phyloP scores from a whole-genome alignment of 176 grass and related monocot species.

The Lolium multiflorum region DNA sequence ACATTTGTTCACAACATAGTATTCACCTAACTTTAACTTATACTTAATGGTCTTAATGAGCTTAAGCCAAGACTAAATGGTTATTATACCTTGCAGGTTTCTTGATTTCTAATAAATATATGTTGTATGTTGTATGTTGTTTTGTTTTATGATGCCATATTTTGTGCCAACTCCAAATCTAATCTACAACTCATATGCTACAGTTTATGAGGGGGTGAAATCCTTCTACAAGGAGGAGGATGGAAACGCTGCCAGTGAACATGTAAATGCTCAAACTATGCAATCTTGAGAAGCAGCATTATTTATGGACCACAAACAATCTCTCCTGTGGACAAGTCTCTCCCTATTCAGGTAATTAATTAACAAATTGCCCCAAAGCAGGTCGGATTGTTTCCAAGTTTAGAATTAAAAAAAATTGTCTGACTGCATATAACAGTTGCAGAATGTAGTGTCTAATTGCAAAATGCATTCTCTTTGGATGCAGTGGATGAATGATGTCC shows the following conservation, averaged over 20 bases:
- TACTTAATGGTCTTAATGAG: background rate
- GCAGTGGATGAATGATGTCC: constrained; percentile 94
- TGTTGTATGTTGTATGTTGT: background rate
- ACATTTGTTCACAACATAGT: background rate
- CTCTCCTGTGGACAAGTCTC: constrained; percentile 86
- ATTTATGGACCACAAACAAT: constrained; percentile 94
- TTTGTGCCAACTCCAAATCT: constrained; percentile 2
- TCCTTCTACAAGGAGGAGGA: constrained; percentile 94
- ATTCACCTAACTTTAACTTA: background rate
- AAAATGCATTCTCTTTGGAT: constrained; percentile 38
- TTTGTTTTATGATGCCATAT: background rate
- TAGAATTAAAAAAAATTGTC: background rate
- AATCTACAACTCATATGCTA: constrained; percentile 25
- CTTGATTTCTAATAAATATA: background rate
- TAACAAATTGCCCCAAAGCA: background rate
- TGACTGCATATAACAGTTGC: background rate
- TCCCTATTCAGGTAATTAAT: constrained; percentile 87
- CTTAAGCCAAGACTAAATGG: background rate
- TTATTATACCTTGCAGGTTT: background rate
- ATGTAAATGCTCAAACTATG: constrained; percentile 85
- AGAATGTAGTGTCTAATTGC: constrained; percentile 25
- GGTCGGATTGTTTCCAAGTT: background rate
- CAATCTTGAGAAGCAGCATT: constrained; percentile 92
- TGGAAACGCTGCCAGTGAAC: constrained; percentile 73
- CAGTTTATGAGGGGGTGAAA: constrained; percentile 92